A percentile compares a stretch with the other conserved stretches of the same genome.
Evolutionary conservation across 352 stramenopile species (phyloP).

Genomic region (Plasmopara halstedii): DNA sequence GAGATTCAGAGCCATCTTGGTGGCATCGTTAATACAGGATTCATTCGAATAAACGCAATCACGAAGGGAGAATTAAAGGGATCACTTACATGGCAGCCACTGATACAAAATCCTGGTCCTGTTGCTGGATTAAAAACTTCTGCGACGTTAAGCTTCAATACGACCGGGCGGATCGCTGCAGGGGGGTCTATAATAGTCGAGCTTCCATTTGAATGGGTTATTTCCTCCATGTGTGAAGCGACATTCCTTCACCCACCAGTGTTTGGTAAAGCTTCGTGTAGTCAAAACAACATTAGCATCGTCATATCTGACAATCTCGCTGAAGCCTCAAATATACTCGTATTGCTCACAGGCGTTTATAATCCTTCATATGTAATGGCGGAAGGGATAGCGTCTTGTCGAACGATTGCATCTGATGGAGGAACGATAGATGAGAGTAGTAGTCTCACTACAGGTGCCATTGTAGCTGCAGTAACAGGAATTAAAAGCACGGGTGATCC

Average conservation of each 20-base stretch:
- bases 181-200: slow-evolving; percentile 29
- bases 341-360: slow-evolving; percentile 30
- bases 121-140: slow-evolving; percentile 43
- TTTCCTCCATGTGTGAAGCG: slow-evolving; percentile 22
- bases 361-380: slow-evolving; percentile 40
- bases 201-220: slow-evolving; percentile 40
- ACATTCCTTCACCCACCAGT: slow-evolving; percentile 32
- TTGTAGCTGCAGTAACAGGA: slow-evolving; percentile 30
- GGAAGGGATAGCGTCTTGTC: slow-evolving; percentile 7
- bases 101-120: slow-evolving; percentile 33
- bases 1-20: slow-evolving; percentile 38
- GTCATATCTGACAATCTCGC: slow-evolving; percentile 27
- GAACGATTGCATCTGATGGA: slow-evolving; percentile 31
- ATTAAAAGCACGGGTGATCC: slow-evolving; percentile 34
- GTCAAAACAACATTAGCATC: slow-evolving; percentile 30
- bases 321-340: slow-evolving; percentile 26
- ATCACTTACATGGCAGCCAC: slow-evolving; percentile 36
- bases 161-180: slow-evolving; percentile 27
- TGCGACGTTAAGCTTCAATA: slow-evolving; percentile 31
- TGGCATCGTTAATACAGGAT: slow-evolving; percentile 37
- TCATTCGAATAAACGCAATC: slow-evolving; percentile 28
- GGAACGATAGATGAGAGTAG: slow-evolving; percentile 38
- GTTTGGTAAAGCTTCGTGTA: slow-evolving; percentile 16
- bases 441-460: slow-evolving; percentile 24
- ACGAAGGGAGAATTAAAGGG: slow-evolving; percentile 28